phyloP scores from a whole-genome alignment of 306 rosid species.

The Rosa rugosa region DNA sequence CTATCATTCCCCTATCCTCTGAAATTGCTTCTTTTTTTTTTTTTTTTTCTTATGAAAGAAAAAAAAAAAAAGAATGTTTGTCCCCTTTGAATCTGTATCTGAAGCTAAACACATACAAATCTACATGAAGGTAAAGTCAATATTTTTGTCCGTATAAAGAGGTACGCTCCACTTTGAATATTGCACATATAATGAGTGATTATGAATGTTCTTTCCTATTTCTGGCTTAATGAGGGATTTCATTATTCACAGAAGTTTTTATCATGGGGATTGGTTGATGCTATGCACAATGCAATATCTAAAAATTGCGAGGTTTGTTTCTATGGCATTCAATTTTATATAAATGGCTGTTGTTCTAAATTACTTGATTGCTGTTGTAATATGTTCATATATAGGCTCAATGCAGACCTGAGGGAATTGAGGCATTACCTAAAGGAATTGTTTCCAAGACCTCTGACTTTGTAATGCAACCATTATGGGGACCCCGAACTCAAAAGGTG shows the following conservation, averaged over 20 bases:
- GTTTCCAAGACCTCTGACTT: slow-evolving; percentile 39
- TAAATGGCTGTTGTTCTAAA: not conserved
- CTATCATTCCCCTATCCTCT: too few relatives aligned
- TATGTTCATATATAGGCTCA: slow-evolving; percentile 14
- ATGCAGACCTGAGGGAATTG: slow-evolving; percentile 26
- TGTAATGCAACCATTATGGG: slow-evolving; percentile 44
- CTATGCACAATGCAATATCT: slow-evolving; percentile 14
- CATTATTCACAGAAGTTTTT: slow-evolving; percentile 23
- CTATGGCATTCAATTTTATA: not conserved
- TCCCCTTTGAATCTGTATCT: too few relatives aligned
- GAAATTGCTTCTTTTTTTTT: too few relatives aligned
- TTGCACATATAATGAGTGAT: not conserved
- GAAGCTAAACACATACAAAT: too few relatives aligned
- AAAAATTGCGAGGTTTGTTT: slow-evolving; percentile 29
- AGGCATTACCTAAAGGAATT: slow-evolving; percentile 41
- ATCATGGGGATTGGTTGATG: slow-evolving; percentile 21
- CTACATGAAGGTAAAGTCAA: too few relatives aligned
- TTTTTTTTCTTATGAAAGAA: too few relatives aligned
- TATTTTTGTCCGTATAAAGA: too few relatives aligned
- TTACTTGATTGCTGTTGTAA: not conserved
- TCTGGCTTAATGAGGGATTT: not conserved
- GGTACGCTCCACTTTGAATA: slow-evolving; percentile 3
- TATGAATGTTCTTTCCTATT: not conserved
- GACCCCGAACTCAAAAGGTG: slow-evolving; percentile 20
- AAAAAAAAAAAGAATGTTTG: too few relatives aligned